Base-by-base conservation (phyloP, 2,329 filamentous ascomycete genomes). In the Fusarium tjaetaba region DNA sequence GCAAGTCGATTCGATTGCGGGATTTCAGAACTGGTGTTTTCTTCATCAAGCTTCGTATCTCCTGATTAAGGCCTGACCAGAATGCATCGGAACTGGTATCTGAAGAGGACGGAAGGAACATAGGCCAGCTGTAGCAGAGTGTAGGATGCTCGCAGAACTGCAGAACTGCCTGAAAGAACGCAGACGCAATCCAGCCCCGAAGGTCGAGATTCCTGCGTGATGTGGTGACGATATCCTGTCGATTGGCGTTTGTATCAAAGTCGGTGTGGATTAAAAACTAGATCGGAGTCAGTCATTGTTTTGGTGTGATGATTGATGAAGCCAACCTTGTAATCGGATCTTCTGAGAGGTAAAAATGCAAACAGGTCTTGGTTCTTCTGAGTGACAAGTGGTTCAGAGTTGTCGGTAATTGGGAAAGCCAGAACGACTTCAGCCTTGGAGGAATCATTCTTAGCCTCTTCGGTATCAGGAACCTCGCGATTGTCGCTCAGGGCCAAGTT, bases 121-220 rank as follows among this genome's bases (percentile, higher is more conserved):
- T 1, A 1, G 62, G 55, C 74, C 73, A 76, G 14, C 58, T 16
- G 22, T 72, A 76, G 34, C 68, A 57, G 7, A 76, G 70, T 4
- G 32, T 58, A 11, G 46, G 14, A 13, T 49, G 46, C 28, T 65
- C 32, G n/a, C 71, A 76, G 22, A 76, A 76, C 24, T 73, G 38
- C 3, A 65, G 39, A 30, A 73, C 45, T 0, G 71, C 67, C 10
- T 61, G 4, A 1, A 63, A 38, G 32, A 76, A 71, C 0, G 68
- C 22, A 1, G 1, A 8, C 1, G 46, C 7, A 16, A 76, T 52
- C 28, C 38, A n/a, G 4, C 9, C 22, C 1, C 30, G 62, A 10
- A 76, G 26, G 1, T 48, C 22, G 2, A 58, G 11, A 6, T 68
- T 71, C 4, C 38, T 36, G 16, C 26, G 9, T 2, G 73, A 68